Evolutionary conservation across 805 yeast species (phyloP).

Genomic region (Sugiyamaella marilandica): DNA sequence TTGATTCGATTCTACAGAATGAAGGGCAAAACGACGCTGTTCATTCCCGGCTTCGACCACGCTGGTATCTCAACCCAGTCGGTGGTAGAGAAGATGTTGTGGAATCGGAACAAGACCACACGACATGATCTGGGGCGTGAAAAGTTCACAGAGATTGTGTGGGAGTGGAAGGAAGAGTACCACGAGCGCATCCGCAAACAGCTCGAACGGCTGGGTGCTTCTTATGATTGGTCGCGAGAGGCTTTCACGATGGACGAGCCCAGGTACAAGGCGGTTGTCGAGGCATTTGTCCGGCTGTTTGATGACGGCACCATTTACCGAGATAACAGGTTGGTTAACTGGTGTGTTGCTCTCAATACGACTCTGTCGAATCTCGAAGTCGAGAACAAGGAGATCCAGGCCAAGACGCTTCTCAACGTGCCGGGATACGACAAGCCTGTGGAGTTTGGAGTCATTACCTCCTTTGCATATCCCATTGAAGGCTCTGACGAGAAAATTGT

Average conservation of each 20-base stretch:
- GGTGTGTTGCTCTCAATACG: constrained; percentile 93
- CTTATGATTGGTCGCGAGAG: constrained; percentile 94
- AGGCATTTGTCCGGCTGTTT: constrained; percentile 85
- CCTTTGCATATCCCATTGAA: constrained; percentile 86
- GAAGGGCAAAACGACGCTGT: constrained; percentile 92
- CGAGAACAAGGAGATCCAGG: constrained; percentile 83
- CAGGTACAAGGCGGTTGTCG: constrained; percentile 73
- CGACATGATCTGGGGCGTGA: constrained; percentile 96
- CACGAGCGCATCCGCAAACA: constrained; percentile 81
- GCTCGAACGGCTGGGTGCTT: constrained; percentile 85
- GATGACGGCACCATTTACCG: constrained; percentile 96
- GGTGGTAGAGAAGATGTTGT: constrained; percentile 92
- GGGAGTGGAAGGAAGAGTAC: constrained; percentile 98
- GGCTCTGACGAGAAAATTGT: constrained; percentile 78
- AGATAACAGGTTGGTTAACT: constrained; percentile 87
- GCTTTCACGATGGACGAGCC: constrained; percentile 86
- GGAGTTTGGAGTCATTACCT: constrained; percentile 96
- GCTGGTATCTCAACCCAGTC: constrained; percentile 99
- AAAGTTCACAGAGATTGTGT: constrained; percentile 76
- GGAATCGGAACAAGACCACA: constrained; percentile 82
- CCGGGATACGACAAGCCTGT: constrained; percentile 88
- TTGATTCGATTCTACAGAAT: constrained; percentile 91
- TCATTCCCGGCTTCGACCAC: constrained; percentile 95
- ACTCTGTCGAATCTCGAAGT: constrained; percentile 96
- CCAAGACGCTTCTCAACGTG: constrained; percentile 72